Base-by-base conservation (phyloP, 1,284 basidiomycete species). In the Pseudozyma sp. region DNA sequence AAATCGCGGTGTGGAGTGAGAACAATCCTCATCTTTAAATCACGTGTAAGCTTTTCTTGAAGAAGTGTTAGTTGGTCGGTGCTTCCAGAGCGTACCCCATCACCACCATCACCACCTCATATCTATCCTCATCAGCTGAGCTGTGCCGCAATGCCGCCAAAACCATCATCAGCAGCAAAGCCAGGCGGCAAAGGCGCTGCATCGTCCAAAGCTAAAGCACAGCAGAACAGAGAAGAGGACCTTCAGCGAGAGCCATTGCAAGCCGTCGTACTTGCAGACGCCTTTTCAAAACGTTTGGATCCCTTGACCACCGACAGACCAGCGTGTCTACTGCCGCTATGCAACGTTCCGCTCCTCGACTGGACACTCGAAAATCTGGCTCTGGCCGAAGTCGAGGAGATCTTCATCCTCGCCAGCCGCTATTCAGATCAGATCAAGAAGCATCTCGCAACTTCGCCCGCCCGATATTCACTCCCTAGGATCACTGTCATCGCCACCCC, bases 301-400 rank as follows among this genome's bases (percentile, higher is more conserved):
- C 95, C 95, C 16, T 88, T 97, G 19, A 96, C 93, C 35, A 59
- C 74, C 14, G 74, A 77, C 48, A 62, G 50, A 16, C 80, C 79
- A 7, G 39, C 58, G 58, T 96, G 93, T 85, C 88, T 99, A 10
- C 88, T 99, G 19, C 96, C 96, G 0, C 89, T 99, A 70, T 95
- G 94, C 86, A 96, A 96, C 83, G 92, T 92, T 1, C 92, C 95
- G 5, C 87, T 99, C 37, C 88, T 99, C 34, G 91, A 94, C 78
- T 98, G 95, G 94, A 97, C 96, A 2, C 91, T 99, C 70, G 96
- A 99, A 85, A 92, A 92, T 81, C 89, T 99, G 48, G 91, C 93
- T 34, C 87, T 94, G 17, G 93, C 94, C 35, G 94, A 94, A 55
- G 94, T 98, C 47, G 92, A 95, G 81, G 93, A 98, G 85, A 92